Evolutionary conservation across 2,329 filamentous ascomycete species (phyloP).

Genomic region (Paecilomyces variotii): DNA sequence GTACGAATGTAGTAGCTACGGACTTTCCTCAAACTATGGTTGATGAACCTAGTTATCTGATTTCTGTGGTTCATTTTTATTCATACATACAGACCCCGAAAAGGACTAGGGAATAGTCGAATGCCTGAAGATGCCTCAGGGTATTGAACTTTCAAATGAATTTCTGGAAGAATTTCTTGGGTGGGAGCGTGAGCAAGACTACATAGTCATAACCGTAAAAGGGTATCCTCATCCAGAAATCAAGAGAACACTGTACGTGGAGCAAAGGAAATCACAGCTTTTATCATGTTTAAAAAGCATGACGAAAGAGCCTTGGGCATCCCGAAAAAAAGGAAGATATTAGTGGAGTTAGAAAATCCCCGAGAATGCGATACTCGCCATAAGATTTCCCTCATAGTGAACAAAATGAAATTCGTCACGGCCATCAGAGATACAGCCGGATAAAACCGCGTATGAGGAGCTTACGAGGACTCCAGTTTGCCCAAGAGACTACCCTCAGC

Average conservation of each 20-base stretch:
- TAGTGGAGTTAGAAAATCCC: background rate
- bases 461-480: slow-evolving; percentile 18
- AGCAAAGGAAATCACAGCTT: background rate
- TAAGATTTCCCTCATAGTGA: background rate
- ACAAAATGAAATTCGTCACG: background rate
- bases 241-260: background rate
- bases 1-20: background rate
- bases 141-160: background rate
- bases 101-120: background rate
- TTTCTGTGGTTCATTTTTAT: too few species aligned
- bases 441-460: background rate
- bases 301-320: background rate
- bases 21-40: too few species aligned
- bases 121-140: background rate
- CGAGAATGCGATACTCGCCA: background rate
- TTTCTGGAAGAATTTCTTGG: background rate
- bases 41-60: too few species aligned
- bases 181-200: too few species aligned
- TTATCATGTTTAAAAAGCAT: background rate
- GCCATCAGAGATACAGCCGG: background rate
- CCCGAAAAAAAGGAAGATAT: background rate
- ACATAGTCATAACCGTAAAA: background rate
- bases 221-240: background rate
- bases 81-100: background rate
- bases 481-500: slow-evolving; percentile 38